Evolutionary conservation across 2,329 filamentous ascomycete genomes (phyloP).

Genomic region (Sporothrix inflata): DNA sequence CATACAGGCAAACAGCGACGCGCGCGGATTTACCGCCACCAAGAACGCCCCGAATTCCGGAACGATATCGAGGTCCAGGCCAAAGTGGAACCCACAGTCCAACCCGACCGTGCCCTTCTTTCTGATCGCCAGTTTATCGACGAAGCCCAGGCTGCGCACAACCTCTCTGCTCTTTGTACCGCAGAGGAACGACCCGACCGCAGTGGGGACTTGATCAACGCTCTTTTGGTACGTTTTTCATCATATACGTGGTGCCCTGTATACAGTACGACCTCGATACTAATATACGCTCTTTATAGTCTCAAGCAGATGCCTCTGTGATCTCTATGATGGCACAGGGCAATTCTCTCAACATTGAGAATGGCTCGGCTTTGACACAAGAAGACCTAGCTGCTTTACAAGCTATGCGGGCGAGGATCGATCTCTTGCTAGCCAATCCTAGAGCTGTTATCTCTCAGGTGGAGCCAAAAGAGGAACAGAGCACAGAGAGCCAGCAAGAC

Average conservation of each 20-base stretch:
- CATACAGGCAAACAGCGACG: conserved; percentile 21
- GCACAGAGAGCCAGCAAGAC: background rate
- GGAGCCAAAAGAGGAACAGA: background rate
- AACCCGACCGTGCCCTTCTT: conserved; percentile 31
- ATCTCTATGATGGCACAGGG: conserved; percentile 55
- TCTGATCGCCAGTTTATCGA: conserved; percentile 52
- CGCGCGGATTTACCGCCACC: conserved; percentile 26
- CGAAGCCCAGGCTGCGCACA: conserved; percentile 69
- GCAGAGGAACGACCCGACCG: conserved; percentile 21
- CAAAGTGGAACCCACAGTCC: background rate
- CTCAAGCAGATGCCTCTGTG: conserved; percentile 50
- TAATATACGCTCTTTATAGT: conserved; percentile 39
- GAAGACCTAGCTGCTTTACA: conserved; percentile 52
- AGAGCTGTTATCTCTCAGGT: background rate
- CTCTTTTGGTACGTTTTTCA: conserved; percentile 62
- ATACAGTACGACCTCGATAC: too few relatives aligned
- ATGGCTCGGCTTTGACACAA: conserved; percentile 44
- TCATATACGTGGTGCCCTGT: too few relatives aligned
- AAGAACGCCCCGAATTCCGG: conserved; percentile 16
- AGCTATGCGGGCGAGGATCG: conserved; percentile 50
- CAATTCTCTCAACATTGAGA: conserved; percentile 49
- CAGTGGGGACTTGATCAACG: conserved; percentile 58
- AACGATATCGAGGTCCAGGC: background rate
- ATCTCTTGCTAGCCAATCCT: conserved; percentile 29
- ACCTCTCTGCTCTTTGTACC: conserved; percentile 45